Conservation (phyloP, 371 early-diverging fungal genomes). For the Lichtheimia hyalospora region DNA sequence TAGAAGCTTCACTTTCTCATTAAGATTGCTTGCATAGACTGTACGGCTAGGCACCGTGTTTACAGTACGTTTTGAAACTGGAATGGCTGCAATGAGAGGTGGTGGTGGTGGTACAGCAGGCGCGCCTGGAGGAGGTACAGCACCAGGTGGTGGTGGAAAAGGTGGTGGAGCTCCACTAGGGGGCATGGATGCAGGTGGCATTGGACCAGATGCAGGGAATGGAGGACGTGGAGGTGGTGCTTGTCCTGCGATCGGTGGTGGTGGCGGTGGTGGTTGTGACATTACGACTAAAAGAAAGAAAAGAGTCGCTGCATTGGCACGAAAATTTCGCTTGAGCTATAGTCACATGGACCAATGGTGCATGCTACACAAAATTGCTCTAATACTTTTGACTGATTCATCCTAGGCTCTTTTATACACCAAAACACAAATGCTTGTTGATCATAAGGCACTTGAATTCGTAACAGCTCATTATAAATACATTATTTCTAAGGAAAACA, state of each 20-base stretch:
- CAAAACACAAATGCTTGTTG: too few species aligned
- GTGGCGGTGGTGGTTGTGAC: constrained; percentile 6
- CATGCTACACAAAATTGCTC: too few species aligned
- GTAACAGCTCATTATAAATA: too few species aligned
- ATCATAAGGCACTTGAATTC: too few species aligned
- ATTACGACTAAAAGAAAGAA: neutral
- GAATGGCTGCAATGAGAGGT: constrained; percentile 34
- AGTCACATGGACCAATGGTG: too few species aligned
- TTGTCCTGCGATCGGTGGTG: neutral
- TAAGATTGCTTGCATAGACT: constrained; percentile 84
- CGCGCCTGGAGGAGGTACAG: constrained; percentile 12
- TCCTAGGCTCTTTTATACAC: too few species aligned
- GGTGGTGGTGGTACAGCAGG: constrained; percentile 9
- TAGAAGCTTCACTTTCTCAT: constrained; percentile 83
- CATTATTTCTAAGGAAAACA: too few species aligned
- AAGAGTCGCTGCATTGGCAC: too few species aligned
- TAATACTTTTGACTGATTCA: too few species aligned
- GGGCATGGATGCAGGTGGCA: constrained; percentile 3
- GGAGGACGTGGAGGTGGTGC: constrained; percentile 1
- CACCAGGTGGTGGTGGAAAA: constrained; percentile 6
- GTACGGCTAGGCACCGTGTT: constrained; percentile 75
- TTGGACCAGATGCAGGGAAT: neutral
- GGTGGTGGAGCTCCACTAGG: constrained; percentile 6
- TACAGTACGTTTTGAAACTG: constrained; percentile 56
- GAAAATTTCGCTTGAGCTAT: too few species aligned